These are phyloP conservation scores for Cicer bijugum DNA, from an alignment of 306 rosid genomes.

Conservation along the genomic window DNA sequence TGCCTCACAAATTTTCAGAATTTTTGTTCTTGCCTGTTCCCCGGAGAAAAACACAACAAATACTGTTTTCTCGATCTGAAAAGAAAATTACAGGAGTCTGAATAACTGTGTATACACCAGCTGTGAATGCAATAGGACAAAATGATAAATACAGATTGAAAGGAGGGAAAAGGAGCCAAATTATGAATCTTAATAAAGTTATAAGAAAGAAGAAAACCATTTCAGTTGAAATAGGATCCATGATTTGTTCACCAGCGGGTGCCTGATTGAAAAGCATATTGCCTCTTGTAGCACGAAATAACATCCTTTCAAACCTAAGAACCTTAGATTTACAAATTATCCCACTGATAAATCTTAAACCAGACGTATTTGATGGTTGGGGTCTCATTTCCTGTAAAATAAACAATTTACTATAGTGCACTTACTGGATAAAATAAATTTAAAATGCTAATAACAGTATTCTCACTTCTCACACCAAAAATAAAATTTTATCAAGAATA, in stretches of 20 bases:
- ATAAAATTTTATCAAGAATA: slow-evolving; percentile 17
- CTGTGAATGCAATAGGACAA: slow-evolving; percentile 38
- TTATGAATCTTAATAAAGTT: slow-evolving; percentile 42
- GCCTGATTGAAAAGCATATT: slow-evolving; percentile 98
- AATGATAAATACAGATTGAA: slow-evolving; percentile 33
- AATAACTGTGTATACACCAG: slow-evolving; percentile 41
- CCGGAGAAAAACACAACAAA: slow-evolving; percentile 98
- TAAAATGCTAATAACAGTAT: slow-evolving; percentile 38
- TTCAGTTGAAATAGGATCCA: slow-evolving; percentile 90
- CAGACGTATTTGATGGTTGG: slow-evolving; percentile 72
- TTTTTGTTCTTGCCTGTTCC: slow-evolving; percentile 90
- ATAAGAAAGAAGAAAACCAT: slow-evolving; percentile 69
- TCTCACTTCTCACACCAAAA: slow-evolving; percentile 11
- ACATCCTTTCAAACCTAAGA: slow-evolving; percentile 92
- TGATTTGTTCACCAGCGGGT: slow-evolving; percentile 75
- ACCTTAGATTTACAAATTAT: slow-evolving; percentile 83
- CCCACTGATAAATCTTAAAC: slow-evolving; percentile 95
- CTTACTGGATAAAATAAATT: slow-evolving; percentile 34
- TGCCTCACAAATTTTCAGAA: slow-evolving; percentile 95
- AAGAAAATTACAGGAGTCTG: slow-evolving; percentile 41
- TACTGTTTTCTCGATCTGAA: slow-evolving; percentile 93
- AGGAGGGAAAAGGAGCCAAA: background rate
- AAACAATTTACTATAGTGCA: slow-evolving; percentile 33
- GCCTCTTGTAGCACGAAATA: slow-evolving; percentile 98
- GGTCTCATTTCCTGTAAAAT: slow-evolving; percentile 75